phyloP scores from a whole-genome alignment of 2,329 filamentous ascomycete species.

The Chrysoporthe puriensis region DNA sequence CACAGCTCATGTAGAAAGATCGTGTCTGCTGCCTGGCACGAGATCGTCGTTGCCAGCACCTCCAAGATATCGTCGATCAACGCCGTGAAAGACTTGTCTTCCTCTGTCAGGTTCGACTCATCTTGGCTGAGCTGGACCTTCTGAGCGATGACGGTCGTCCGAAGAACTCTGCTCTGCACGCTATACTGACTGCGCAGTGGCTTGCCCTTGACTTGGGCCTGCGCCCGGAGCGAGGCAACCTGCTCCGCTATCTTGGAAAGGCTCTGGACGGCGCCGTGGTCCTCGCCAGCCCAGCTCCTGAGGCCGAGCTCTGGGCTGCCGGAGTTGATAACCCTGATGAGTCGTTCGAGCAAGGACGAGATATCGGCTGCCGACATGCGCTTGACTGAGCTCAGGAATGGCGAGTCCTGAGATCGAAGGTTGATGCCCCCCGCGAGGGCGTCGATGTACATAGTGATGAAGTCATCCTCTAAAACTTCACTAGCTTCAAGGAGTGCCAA shows the following conservation, averaged over 20 bases:
- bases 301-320: slow-evolving; percentile 46
- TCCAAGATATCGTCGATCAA: slow-evolving; percentile 62
- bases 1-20: slow-evolving; percentile 72
- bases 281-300: slow-evolving; percentile 38
- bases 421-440: slow-evolving; percentile 60
- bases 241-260: slow-evolving; percentile 45
- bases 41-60: slow-evolving; percentile 46
- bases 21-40: slow-evolving; percentile 45
- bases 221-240: slow-evolving; percentile 50
- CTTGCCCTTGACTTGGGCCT: slow-evolving; percentile 49
- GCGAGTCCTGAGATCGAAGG: slow-evolving; percentile 53
- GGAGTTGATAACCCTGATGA: slow-evolving; percentile 43
- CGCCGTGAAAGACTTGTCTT: slow-evolving; percentile 71
- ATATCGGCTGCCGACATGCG: slow-evolving; percentile 60
- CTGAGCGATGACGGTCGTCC: slow-evolving; percentile 80
- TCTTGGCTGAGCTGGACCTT: slow-evolving; percentile 80
- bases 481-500: slow-evolving; percentile 51
- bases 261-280: slow-evolving; percentile 3
- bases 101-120: slow-evolving; percentile 68
- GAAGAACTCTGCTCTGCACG: slow-evolving; percentile 68
- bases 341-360: slow-evolving; percentile 44
- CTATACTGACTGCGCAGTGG: slow-evolving; percentile 75
- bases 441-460: slow-evolving; percentile 63
- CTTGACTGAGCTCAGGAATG: slow-evolving; percentile 61
- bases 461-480: slow-evolving; percentile 43